Conservation (phyloP, 78 protist genomes). For the Isochrysis galbana region DNA sequence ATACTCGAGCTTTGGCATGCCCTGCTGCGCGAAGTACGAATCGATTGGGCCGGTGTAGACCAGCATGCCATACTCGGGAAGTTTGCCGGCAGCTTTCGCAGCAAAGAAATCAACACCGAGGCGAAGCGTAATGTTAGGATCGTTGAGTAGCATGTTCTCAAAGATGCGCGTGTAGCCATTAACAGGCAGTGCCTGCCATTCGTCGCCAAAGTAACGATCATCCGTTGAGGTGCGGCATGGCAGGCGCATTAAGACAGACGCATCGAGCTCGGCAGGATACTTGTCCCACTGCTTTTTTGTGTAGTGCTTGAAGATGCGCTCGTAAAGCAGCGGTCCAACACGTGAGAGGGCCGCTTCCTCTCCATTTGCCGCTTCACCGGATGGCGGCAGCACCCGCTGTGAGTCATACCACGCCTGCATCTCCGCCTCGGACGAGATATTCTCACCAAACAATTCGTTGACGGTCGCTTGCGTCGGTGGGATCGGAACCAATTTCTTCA, state of each 20-base stretch:
- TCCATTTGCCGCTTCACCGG: conserved; percentile 10
- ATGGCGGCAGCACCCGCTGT: conserved; percentile 18
- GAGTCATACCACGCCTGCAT: conserved; percentile 41
- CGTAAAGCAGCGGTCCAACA: conserved; percentile 56
- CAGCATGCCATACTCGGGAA: conserved; percentile 30
- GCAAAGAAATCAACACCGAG: conserved; percentile 47
- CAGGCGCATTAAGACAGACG: conserved; percentile 44
- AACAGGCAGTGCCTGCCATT: conserved; percentile 33
- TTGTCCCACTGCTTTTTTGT: conserved; percentile 61
- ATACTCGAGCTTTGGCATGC: conserved; percentile 51
- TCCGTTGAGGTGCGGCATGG: conserved; percentile 47
- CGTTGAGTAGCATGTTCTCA: conserved; percentile 44
- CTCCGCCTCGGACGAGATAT: conserved; percentile 26
- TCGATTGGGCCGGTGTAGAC: conserved; percentile 62
- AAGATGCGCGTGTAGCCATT: conserved; percentile 48
- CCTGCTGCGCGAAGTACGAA: conserved; percentile 45
- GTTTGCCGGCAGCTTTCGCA: not conserved
- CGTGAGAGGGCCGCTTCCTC: conserved; percentile 48
- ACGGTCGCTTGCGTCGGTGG: conserved; percentile 30
- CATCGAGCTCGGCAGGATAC: conserved; percentile 56
- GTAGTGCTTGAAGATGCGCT: conserved; percentile 55
- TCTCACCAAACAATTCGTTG: conserved; percentile 17
- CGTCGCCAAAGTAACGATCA: conserved; percentile 44
- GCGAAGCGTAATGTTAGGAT: conserved; percentile 9
- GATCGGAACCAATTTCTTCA: conserved; percentile 41